Conservation (phyloP, 192 early-diverging fungal species). For the Coemansia sp. region DNA sequence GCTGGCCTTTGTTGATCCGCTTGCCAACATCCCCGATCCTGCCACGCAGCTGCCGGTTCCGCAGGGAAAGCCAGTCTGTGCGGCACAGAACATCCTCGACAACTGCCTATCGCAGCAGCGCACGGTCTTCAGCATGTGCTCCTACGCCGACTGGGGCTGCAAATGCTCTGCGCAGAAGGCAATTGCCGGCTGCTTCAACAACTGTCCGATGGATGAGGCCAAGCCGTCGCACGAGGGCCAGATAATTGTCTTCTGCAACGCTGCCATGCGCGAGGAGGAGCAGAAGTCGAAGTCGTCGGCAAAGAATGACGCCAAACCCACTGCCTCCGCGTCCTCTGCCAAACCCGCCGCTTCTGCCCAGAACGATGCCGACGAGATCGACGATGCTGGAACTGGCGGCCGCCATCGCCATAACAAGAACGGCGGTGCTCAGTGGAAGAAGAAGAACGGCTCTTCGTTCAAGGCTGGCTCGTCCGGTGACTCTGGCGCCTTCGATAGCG, state of each 20-base stretch:
- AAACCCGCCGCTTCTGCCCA: not conserved
- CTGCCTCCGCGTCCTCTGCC: not conserved
- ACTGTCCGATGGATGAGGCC: slow-evolving; percentile 42
- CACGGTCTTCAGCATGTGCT: slow-evolving; percentile 36
- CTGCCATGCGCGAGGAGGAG: slow-evolving; percentile 32
- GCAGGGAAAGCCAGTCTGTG: slow-evolving; percentile 18
- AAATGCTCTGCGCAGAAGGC: slow-evolving; percentile 52
- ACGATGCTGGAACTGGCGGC: not conserved
- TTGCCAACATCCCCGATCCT: slow-evolving; percentile 7
- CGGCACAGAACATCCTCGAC: slow-evolving; percentile 45
- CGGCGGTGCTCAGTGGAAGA: not conserved
- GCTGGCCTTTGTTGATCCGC: slow-evolving; percentile 2
- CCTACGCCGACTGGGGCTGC: slow-evolving; percentile 55
- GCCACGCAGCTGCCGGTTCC: not conserved
- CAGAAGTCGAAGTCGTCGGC: not conserved
- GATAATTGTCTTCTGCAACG: slow-evolving; percentile 46
- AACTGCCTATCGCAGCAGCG: slow-evolving; percentile 34
- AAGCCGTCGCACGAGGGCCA: slow-evolving; percentile 39
- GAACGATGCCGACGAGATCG: not conserved
- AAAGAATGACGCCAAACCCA: no score
- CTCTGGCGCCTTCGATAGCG: no score
- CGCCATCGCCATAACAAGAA: not conserved
- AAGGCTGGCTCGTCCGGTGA: no score
- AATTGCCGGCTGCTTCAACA: slow-evolving; percentile 44
- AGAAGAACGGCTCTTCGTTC: not conserved